A percentile compares a stretch with the other conserved stretches of the same genome.
phyloP scores from a whole-genome alignment of 2,329 filamentous ascomycete genomes.

The Colletotrichum sp. region DNA sequence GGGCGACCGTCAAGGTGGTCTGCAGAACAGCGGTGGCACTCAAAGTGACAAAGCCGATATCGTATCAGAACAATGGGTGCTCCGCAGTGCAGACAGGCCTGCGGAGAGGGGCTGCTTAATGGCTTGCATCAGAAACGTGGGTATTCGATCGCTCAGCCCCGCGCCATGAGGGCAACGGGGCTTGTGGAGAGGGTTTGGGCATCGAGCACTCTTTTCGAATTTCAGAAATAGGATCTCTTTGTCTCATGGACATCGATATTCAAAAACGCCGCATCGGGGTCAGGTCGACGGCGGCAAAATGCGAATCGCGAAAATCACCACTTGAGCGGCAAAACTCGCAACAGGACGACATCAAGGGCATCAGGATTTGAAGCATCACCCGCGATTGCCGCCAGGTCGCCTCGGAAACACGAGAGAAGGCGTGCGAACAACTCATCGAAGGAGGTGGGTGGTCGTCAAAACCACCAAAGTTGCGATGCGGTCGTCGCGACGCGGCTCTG shows the following conservation, averaged over 20 bases:
- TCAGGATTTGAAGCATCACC: neutral
- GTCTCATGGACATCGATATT: neutral
- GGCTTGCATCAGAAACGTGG: constrained; percentile 21
- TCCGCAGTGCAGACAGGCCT: neutral
- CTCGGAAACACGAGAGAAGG: neutral
- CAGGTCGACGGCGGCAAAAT: neutral
- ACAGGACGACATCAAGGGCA: neutral
- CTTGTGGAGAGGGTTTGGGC: neutral
- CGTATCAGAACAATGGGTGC: neutral
- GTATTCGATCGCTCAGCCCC: neutral
- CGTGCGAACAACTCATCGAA: neutral
- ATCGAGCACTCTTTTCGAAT: neutral
- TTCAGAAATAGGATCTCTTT: neutral
- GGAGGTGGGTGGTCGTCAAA: neutral
- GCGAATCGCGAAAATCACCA: neutral
- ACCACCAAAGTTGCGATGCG: neutral
- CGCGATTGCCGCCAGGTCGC: neutral
- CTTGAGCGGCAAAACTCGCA: neutral
- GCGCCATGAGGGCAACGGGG: neutral
- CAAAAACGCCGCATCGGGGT: neutral
- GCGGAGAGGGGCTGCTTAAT: constrained; percentile 9
- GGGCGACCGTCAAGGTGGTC: neutral
- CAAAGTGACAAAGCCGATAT: neutral
- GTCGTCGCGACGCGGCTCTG: constrained; percentile 4
- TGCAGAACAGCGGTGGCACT: neutral